Evolutionary conservation across 2,329 filamentous ascomycete species (phyloP), one percentile per base, ranked within the genome.

Genomic region (Cladophialophora yegresii): DNA sequence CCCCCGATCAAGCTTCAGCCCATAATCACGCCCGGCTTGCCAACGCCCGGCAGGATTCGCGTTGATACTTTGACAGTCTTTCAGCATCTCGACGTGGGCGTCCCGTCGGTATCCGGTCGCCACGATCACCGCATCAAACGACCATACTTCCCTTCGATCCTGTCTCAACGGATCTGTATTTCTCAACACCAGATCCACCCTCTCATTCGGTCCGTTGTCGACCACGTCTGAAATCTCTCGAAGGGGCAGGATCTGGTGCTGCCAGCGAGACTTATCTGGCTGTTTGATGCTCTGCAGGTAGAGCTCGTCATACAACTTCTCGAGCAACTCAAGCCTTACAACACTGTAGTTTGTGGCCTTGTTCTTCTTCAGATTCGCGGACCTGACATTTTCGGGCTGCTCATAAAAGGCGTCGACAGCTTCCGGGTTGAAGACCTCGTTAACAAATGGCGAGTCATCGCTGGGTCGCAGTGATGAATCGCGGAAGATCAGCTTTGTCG

Each of bases 401-500:
- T 85, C 80, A 80, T 87, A 97, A 71, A 96, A 85, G 51, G 82
- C 82, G 75, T 96, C 90, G 32, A 96, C 87, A 65, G 88, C 89
- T 36, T 89, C 87, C 0, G 93, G 93, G 79, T 98, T 92, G 82
- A 98, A 98, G 74, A 98, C 91, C 73, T 95, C 92, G 77, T 98
- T 98, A 72, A 98, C 92, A 72, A 98, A 98, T 20, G 93, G 95
- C 60, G 92, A 96, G 76, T 98, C 95, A 74, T 99, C 93, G 74
- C 92, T 96, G 1, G 93, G 93, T 71, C 90, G 87, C 65, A 99
- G 79, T 62, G 93, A 92, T 68, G 92, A 86, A 49, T 89, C 88
- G 71, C 91, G 88, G 82, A 96, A 93, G 65, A 97, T 81, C 63
- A 99, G 79, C 40, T 82, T 85, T 0, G 92, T 93, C 71, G 85